These are phyloP conservation scores for Geotrichum ghanense DNA, from an alignment of 805 yeast genomes.

Conservation along the genomic window DNA sequence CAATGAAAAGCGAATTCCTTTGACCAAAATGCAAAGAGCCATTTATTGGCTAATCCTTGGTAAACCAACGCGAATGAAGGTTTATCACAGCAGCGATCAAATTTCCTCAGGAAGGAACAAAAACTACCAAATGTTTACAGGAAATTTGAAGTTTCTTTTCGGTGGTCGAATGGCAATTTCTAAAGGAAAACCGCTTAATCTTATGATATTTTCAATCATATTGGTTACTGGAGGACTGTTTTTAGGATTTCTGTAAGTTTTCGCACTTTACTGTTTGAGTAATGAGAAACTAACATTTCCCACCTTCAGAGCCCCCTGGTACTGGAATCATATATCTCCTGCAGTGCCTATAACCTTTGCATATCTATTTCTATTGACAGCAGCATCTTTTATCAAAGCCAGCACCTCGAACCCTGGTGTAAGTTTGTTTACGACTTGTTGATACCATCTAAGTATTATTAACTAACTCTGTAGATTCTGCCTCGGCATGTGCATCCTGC, in stretches of 20 bases:
- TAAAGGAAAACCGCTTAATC: conserved; percentile 29
- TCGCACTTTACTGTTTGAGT: conserved; percentile 14
- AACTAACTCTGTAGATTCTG: conserved; percentile 18
- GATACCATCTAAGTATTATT: background rate
- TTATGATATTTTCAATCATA: conserved; percentile 27
- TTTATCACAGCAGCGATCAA: background rate
- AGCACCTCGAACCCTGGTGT: conserved; percentile 59
- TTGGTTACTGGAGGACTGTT: conserved; percentile 43
- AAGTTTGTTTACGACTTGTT: conserved; percentile 11
- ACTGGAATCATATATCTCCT: conserved; percentile 46
- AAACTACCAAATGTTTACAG: conserved; percentile 5
- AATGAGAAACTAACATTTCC: conserved; percentile 5
- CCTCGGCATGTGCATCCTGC: conserved; percentile 58
- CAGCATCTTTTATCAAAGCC: conserved; percentile 39
- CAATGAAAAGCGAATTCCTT: background rate
- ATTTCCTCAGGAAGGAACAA: background rate
- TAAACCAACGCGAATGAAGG: background rate
- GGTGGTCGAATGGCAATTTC: conserved; percentile 55
- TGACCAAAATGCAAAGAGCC: background rate
- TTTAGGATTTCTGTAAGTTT: conserved; percentile 31
- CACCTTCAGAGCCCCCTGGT: conserved; percentile 32
- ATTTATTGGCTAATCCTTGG: background rate
- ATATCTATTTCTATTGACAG: conserved; percentile 45
- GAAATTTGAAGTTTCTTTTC: conserved; percentile 32
- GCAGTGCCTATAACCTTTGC: conserved; percentile 43